These are phyloP conservation scores for Telopea speciosissima DNA, from an alignment of 177 flowering plant species.

Conservation along the genomic window DNA sequence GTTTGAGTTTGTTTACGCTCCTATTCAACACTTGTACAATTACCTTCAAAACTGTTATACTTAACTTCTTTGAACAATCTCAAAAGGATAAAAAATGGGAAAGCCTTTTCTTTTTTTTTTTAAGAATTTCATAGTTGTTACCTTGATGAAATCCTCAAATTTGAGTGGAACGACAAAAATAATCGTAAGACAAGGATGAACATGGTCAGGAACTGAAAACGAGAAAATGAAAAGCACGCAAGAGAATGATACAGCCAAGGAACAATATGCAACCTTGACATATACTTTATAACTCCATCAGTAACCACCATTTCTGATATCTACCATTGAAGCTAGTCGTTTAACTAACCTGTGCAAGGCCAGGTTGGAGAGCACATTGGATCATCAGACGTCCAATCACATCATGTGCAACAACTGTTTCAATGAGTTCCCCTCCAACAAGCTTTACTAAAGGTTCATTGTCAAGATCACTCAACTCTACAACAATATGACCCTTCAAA, in stretches of 20 bases:
- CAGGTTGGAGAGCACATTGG: conserved; percentile 96
- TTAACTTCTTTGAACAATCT: no score
- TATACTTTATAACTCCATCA: no score
- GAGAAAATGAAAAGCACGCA: neutral
- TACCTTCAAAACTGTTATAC: neutral
- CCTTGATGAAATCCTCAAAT: no score
- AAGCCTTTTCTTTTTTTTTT: no score
- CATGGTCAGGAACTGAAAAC: no score
- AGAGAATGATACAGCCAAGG: no score
- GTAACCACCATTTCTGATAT: no score
- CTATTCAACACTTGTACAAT: neutral
- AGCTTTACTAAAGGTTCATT: conserved; percentile 95
- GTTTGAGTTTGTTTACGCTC: neutral
- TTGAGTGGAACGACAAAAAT: no score
- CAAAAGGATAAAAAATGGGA: no score
- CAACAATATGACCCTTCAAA: conserved; percentile 85
- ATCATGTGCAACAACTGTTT: conserved; percentile 97
- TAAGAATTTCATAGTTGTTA: neutral
- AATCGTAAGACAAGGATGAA: no score
- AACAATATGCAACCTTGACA: no score
- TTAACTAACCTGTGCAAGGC: conserved; percentile 80
- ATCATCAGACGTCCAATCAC: conserved; percentile 97
- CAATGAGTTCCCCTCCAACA: conserved; percentile 90
- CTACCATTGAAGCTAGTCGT: neutral
- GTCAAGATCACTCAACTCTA: conserved; percentile 91